Base-by-base conservation (phyloP, 2,329 filamentous ascomycete species). In the Claviceps citrina region DNA sequence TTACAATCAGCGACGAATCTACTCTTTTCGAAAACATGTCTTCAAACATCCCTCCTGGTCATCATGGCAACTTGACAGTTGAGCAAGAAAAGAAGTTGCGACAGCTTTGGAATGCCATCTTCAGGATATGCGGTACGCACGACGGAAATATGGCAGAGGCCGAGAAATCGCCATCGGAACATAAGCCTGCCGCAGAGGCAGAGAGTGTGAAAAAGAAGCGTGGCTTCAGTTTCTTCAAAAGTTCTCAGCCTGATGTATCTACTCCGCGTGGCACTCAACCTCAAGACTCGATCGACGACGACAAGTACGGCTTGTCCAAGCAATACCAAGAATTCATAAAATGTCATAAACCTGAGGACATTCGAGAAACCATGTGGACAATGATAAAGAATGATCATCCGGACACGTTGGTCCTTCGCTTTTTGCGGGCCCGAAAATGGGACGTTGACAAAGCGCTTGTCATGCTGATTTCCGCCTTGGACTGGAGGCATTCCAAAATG, bases 341-440 rank as follows among this genome's bases (percentile, higher is more conserved):
- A 36, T 84, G 73, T 44, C 73, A 81, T 52, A 71, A 77, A 1
- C 84, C 89, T 0, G 84, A 93, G 52, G 71, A 81, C 32, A 75
- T 98, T 47, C 76, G 86, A 39, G 67, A 70, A 13, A 79, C 86
- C 0, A 82, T 96, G 55, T 96, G 91, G 91, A 73, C 66, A 49
- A 93, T 95, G 85, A 75, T 89, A 43, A 98, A 96, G 66, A 81
- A 91, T 52, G 91, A 98, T 54, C 77, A 96, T 55, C 91, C 91
- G 0, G 91, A 98, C 61, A 81, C 80, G 2, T 66, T 93, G 15
- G 64, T 89, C 13, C 64, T 94, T 42, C 77, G 86, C 31, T 94
- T 93, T 59, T 66, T 94, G 42, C 71, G 86, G 38, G 86, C 86
- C n/a, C 72, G 86, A 34, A 93, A 93, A 62, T 98, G 91, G 91